phyloP scores from a whole-genome alignment of 805 yeast genomes.

The Candida pseudofarinosa region DNA sequence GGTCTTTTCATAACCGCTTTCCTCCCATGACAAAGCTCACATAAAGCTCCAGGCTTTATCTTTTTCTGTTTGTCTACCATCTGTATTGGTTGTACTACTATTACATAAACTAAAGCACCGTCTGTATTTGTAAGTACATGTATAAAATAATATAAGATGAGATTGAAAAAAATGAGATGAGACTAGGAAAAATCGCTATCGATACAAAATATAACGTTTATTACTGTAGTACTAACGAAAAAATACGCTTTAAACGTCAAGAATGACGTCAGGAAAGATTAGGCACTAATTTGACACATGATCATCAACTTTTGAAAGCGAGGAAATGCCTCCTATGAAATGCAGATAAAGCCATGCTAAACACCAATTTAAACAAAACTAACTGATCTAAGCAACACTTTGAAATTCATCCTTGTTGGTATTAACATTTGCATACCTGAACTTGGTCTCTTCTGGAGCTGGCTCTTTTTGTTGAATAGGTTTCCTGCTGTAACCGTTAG shows the following conservation, averaged over 20 bases:
- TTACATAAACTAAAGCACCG: too few species aligned
- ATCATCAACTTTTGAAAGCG: slow-evolving; percentile 1
- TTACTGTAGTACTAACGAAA: not conserved
- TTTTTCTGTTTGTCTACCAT: slow-evolving; percentile 12
- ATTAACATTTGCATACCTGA: slow-evolving; percentile 43
- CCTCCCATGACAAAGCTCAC: slow-evolving; percentile 79
- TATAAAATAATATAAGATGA: too few species aligned
- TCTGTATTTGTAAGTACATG: too few species aligned
- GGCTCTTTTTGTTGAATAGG: slow-evolving; percentile 34
- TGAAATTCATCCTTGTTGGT: slow-evolving; percentile 43
- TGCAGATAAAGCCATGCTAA: slow-evolving; percentile 7
- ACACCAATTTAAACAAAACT: not conserved
- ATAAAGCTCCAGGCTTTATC: slow-evolving; percentile 44
- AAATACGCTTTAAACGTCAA: not conserved
- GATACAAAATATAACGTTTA: not conserved
- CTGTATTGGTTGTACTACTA: not conserved
- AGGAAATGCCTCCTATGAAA: slow-evolving; percentile 1
- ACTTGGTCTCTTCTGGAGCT: slow-evolving; percentile 36
- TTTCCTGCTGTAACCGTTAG: slow-evolving; percentile 61
- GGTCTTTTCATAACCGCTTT: slow-evolving; percentile 91
- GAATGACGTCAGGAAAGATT: not conserved
- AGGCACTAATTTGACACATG: not conserved
- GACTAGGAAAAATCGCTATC: not conserved
- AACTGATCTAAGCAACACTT: slow-evolving; percentile 19
- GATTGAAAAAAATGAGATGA: too few species aligned